phyloP scores from a whole-genome alignment of 75 land plant species.

The Cryptomeria japonica region DNA sequence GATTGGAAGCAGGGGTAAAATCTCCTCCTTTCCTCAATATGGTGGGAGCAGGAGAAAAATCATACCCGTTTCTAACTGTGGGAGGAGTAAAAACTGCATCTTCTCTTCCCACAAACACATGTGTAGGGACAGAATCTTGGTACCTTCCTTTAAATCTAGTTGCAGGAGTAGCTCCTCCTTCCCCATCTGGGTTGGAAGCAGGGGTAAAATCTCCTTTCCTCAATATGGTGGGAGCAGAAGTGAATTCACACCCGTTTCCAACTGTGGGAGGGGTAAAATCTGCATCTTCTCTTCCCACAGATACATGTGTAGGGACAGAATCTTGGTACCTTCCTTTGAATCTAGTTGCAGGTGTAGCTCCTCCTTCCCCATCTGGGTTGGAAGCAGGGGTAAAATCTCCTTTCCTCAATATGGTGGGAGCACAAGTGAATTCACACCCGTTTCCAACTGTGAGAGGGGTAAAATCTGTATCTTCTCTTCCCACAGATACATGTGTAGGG shows the following conservation, averaged over 20 bases:
- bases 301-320: slow-evolving; percentile 1
- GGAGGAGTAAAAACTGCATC: neutral
- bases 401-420: no score
- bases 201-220: no score
- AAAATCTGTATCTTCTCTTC: neutral
- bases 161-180: neutral
- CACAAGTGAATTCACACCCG: neutral
- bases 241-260: neutral
- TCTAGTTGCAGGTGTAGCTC: neutral
- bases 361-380: neutral
- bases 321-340: slow-evolving; percentile 1
- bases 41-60: slow-evolving; percentile 1
- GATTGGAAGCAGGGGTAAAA: no score
- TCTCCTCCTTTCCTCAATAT: no score
- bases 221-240: neutral
- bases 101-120: neutral
- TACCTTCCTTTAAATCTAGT: neutral
- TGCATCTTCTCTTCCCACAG: neutral
- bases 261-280: neutral
- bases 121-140: neutral
- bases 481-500: neutral
- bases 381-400: no score
- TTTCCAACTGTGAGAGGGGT: neutral
- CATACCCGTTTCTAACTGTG: neutral
- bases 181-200: neutral